Conservation (phyloP, 2,329 filamentous ascomycete species). For the Trichoderma sp. region DNA sequence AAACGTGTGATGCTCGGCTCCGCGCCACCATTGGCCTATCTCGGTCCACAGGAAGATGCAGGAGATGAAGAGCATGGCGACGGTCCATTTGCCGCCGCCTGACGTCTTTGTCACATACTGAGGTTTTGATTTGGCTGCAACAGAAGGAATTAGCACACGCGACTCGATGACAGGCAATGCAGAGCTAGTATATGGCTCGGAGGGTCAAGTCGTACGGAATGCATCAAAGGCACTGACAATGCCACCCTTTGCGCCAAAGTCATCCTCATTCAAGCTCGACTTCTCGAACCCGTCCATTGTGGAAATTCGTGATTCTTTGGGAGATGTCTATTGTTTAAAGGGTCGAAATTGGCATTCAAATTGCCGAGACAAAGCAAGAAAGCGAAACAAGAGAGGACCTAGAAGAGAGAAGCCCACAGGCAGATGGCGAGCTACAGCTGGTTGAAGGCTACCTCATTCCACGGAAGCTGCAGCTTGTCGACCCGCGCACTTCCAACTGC, state of each 20-base stretch:
- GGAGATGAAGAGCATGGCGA: conserved; percentile 74
- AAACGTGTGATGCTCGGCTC: conserved; percentile 84
- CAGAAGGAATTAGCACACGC: conserved; percentile 21
- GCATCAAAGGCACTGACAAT: conserved; percentile 90
- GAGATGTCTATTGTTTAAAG: background rate
- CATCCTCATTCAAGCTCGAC: conserved; percentile 66
- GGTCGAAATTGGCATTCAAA: background rate
- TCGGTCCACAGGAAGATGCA: conserved; percentile 75
- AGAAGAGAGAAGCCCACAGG: background rate
- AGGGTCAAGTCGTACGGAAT: conserved; percentile 66
- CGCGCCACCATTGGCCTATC: conserved; percentile 77
- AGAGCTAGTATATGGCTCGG: background rate
- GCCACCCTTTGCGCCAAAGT: conserved; percentile 71
- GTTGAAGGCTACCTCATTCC: conserved; percentile 16
- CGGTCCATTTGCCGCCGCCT: conserved; percentile 90
- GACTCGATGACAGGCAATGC: background rate
- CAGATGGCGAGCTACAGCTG: background rate
- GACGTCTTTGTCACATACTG: conserved; percentile 84
- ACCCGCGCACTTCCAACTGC: background rate
- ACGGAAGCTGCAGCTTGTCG: background rate
- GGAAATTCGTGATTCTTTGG: background rate
- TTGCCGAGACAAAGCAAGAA: background rate
- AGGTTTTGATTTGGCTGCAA: conserved; percentile 85
- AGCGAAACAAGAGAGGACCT: background rate
- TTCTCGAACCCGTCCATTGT: conserved; percentile 77